phyloP scores from a whole-genome alignment of 1,139 yeast species.

The Diutina neorugosa region DNA sequence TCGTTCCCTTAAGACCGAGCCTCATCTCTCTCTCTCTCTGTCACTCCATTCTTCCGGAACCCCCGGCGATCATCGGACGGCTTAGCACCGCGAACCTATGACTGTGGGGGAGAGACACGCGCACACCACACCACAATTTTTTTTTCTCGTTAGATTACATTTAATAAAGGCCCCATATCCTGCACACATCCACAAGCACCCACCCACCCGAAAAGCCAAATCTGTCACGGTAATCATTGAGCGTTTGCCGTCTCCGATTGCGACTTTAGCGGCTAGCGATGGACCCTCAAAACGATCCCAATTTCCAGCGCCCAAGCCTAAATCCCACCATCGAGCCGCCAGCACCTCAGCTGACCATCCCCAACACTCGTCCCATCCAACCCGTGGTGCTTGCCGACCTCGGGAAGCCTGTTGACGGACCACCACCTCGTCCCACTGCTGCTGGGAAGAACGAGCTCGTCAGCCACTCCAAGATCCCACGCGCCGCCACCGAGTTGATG shows the following conservation, averaged over 20 bases:
- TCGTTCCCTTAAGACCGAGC: too few relatives aligned
- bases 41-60: neutral
- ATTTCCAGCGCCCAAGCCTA: constrained; percentile 61
- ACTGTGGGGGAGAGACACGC: neutral
- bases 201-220: neutral
- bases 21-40: too few relatives aligned
- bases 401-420: constrained; percentile 62
- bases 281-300: constrained; percentile 79
- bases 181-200: neutral
- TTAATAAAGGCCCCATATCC: too few relatives aligned
- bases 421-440: constrained; percentile 39
- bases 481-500: constrained; percentile 28
- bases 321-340: constrained; percentile 53
- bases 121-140: too few relatives aligned
- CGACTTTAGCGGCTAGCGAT: constrained; percentile 15
- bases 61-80: neutral
- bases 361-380: constrained; percentile 60
- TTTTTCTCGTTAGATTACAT: too few relatives aligned
- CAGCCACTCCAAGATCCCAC: constrained; percentile 27
- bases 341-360: constrained; percentile 63
- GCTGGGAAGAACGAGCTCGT: neutral
- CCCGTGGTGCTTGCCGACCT: constrained; percentile 70
- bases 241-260: neutral
- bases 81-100: neutral
- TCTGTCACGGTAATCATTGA: neutral